Percentiles rank a stretch among this genome's conserved stretches.
Conservation (phyloP, 352 stramenopile species). For the Pythium sukuiense region DNA sequence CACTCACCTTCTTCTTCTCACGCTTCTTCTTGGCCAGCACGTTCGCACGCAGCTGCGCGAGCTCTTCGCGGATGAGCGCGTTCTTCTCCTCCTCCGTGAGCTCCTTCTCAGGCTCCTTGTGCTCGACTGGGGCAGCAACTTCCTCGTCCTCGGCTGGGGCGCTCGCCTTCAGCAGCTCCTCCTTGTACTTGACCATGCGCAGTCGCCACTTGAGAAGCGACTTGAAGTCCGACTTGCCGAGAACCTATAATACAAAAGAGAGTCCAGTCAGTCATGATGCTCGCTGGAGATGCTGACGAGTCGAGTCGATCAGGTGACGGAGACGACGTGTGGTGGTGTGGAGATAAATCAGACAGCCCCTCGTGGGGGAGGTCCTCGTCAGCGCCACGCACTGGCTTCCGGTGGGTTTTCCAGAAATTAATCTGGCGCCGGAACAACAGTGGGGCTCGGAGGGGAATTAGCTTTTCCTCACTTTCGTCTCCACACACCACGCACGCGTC, state of each 20-base stretch:
- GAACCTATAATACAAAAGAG: slow-evolving; percentile 56
- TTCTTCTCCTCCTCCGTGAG: slow-evolving; percentile 85
- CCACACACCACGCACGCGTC: neutral
- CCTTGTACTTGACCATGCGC: slow-evolving; percentile 90
- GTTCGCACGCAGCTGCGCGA: slow-evolving; percentile 75
- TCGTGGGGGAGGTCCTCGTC: slow-evolving; percentile 51
- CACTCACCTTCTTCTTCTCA: slow-evolving; percentile 88
- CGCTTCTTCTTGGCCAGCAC: slow-evolving; percentile 87
- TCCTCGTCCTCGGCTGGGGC: slow-evolving; percentile 44
- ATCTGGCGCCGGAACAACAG: slow-evolving; percentile 88
- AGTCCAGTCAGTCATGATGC: neutral
- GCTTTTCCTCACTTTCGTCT: slow-evolving; percentile 76
- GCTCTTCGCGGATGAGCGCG: slow-evolving; percentile 76
- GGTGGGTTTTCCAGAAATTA: slow-evolving; percentile 90
- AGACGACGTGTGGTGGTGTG: neutral
- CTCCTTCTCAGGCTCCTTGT: slow-evolving; percentile 51
- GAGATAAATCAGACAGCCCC: slow-evolving; percentile 76
- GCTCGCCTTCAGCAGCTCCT: slow-evolving; percentile 73
- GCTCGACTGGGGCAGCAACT: slow-evolving; percentile 21
- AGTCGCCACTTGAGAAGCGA: slow-evolving; percentile 96
- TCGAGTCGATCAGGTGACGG: neutral
- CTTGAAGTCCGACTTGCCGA: slow-evolving; percentile 99
- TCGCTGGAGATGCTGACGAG: neutral
- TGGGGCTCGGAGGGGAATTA: slow-evolving; percentile 79
- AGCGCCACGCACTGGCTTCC: slow-evolving; percentile 78